Evolutionary conservation across 192 early-diverging fungal genomes (phyloP), one percentile per base, ranked within the genome.

Genomic region (Oehlia diaphana): DNA sequence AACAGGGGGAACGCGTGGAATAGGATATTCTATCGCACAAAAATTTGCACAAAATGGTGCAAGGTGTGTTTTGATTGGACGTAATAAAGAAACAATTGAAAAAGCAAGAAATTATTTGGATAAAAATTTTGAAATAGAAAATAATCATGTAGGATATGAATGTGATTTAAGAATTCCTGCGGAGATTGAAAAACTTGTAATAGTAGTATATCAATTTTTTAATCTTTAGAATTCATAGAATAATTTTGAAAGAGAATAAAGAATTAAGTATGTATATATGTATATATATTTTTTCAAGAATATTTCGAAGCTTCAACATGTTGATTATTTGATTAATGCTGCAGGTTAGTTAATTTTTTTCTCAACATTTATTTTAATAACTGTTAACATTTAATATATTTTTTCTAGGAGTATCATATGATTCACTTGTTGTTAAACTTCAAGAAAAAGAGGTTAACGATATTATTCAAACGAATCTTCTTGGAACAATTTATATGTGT

Each of bases 1-100:
- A 28, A 92, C 93, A 23, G 94, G 94, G 0, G 94, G 93, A 0
- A 92, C 90, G 31, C 90, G 94, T 64, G 94, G 94, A 13, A 95
- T 95, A 75, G 94, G 94, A 9, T 78, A 91, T 6, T 89, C 92
- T 16, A 90, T 89, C 77, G 90, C 91, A 7, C 72, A 85, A 49
- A 86, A 90, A 16, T 92, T 94, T 81, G 89, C 91, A 1, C 33
- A 70, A 9, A 84, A 90, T 3, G 91, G 91, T 2, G 89, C 89
- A 2, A 83, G 82, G 2, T 74, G 91, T 19, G 84, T 92, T 23
- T 53, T 93, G 4, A 79, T 91, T 2, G 91, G 92, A 5, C 88
- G 90, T 9, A 78, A 91, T 65, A 67, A 47, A 12, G 82, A 82
- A 42, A 76, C 81, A 74, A 85, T 86, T 31, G 16, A 76, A 26